phyloP scores from a whole-genome alignment of 352 stramenopile species.

The Pythium aristosporum region DNA sequence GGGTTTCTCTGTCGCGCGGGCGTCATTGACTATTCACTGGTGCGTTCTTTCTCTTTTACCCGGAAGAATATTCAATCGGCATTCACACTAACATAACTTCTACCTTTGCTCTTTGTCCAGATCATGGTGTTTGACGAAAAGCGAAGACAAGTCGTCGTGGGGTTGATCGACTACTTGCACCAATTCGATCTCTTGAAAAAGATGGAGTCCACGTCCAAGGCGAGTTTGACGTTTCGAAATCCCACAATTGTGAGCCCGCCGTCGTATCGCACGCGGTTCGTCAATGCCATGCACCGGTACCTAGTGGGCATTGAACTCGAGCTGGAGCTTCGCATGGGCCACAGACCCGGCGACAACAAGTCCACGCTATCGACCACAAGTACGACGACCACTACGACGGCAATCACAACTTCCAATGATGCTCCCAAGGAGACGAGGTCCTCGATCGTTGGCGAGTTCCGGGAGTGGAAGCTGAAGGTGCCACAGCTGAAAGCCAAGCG shows the following conservation, averaged over 20 bases:
- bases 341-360: conserved; percentile 27
- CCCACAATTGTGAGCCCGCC: conserved; percentile 83
- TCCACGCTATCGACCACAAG: conserved; percentile 1
- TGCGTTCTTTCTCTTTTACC: conserved; percentile 29
- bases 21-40: conserved; percentile 86
- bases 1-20: conserved; percentile 67
- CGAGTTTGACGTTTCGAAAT: conserved; percentile 77
- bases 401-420: background rate
- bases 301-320: conserved; percentile 79
- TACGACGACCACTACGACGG: background rate
- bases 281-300: conserved; percentile 83
- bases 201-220: conserved; percentile 88
- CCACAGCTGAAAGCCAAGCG: conserved; percentile 8
- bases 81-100: background rate
- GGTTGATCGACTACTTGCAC: conserved; percentile 86
- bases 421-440: too few species aligned
- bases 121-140: conserved; percentile 83
- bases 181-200: conserved; percentile 90
- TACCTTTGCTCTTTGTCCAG: conserved; percentile 21
- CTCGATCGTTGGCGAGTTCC: background rate
- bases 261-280: conserved; percentile 76
- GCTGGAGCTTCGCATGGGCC: conserved; percentile 67
- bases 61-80: too few species aligned
- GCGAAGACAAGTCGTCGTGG: conserved; percentile 67
- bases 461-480: conserved; percentile 4